A percentile compares a stretch with the other conserved stretches of the same genome.
These are phyloP conservation scores for Lipomyces sp. DNA, from an alignment of 805 yeast species.

Conservation along the genomic window DNA sequence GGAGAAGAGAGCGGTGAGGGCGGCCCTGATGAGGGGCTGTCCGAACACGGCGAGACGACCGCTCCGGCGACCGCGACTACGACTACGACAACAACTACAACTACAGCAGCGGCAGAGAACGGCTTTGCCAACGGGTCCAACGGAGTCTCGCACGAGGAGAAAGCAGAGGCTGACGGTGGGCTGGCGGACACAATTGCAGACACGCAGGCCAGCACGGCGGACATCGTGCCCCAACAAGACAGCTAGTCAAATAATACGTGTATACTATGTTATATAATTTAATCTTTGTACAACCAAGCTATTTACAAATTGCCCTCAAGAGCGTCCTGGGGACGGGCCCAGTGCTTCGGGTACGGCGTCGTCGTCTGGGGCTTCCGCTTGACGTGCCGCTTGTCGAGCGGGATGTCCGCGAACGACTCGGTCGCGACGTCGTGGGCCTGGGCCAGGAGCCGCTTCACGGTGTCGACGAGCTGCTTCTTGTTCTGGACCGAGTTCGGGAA, in stretches of 20 bases:
- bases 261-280: background rate
- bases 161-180: conserved; percentile 3
- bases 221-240: no score
- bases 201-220: no score
- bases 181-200: no score
- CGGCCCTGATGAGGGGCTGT: background rate
- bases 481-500: conserved; percentile 82
- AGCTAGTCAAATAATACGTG: no score
- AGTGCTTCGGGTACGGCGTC: conserved; percentile 66
- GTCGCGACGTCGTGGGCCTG: conserved; percentile 59
- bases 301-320: conserved; percentile 38
- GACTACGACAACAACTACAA: background rate
- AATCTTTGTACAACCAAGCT: background rate
- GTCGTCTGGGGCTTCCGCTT: conserved; percentile 45
- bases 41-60: background rate
- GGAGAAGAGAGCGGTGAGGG: background rate
- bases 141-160: no score
- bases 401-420: conserved; percentile 72
- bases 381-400: conserved; percentile 74
- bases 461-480: conserved; percentile 65
- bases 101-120: background rate
- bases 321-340: conserved; percentile 75
- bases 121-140: no score
- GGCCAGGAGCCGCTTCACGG: conserved; percentile 55
- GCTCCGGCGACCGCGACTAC: background rate